phyloP scores from a whole-genome alignment of 306 rosid species.

The Boehmeria nivea region DNA sequence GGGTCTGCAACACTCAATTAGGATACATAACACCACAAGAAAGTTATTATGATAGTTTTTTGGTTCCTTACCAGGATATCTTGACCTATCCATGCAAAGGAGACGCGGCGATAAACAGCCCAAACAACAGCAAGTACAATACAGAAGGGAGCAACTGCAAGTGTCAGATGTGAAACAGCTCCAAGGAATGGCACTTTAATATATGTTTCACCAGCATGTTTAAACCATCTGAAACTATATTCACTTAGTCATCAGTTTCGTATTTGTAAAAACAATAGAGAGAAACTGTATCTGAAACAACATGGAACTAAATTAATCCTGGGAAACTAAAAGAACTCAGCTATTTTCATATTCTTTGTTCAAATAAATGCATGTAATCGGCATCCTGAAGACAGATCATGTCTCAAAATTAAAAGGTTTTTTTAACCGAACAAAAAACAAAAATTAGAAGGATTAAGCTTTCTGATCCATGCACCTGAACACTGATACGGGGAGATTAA shows the following conservation, averaged over 20 bases:
- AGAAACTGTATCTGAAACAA: conserved; percentile 4
- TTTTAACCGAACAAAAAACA: no score
- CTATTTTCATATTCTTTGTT: neutral
- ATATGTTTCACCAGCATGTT: conserved; percentile 59
- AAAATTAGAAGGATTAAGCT: neutral
- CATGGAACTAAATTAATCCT: conserved; percentile 6
- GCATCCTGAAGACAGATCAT: no score
- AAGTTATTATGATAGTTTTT: neutral
- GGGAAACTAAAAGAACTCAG: neutral
- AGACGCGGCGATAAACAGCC: conserved; percentile 56
- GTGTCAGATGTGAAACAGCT: conserved; percentile 79
- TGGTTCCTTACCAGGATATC: conserved; percentile 81
- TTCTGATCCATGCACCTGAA: neutral
- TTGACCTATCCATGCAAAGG: conserved; percentile 94
- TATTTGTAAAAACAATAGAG: conserved; percentile 6
- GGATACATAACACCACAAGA: no score
- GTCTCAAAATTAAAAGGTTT: no score
- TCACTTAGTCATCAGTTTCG: conserved; percentile 38
- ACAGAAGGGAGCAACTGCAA: conserved; percentile 93
- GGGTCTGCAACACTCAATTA: no score
- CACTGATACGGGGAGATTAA: no score
- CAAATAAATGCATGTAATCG: neutral
- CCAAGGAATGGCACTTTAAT: conserved; percentile 83
- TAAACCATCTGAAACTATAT: conserved; percentile 95
- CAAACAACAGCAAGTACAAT: conserved; percentile 75